Base-by-base conservation (phyloP, 2,329 filamentous ascomycete genomes). In the Diaporthe helianthi region DNA sequence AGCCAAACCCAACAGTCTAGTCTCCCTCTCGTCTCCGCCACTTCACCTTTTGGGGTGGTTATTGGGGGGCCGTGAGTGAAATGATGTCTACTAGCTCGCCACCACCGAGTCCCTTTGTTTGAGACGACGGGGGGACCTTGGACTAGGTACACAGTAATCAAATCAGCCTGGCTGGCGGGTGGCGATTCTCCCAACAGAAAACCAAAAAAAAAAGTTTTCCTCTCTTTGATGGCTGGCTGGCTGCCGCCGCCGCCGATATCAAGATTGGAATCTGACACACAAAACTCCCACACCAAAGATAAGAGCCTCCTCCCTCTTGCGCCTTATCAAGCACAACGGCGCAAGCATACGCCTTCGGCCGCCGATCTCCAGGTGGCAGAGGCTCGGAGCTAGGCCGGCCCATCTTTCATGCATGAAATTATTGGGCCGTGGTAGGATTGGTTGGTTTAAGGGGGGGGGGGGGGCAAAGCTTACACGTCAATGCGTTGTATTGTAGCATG, bases 151-250 rank as follows among this genome's bases (percentile, higher is more conserved):
- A n/a, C n/a, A n/a, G n/a, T n/a, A n/a, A n/a, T n/a, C n/a, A n/a
- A n/a, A n/a, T n/a, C n/a, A n/a, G 24, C 44, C 24, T 53, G 46
- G 49, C 49, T 26, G 29, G 47, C 60, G 41, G 19, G 61, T 66
- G 67, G 67, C 67, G 49, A 69, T 60, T 58, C 19, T 22, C 67
- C 41, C 67, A 69, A 69, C 67, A 38, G 36, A 38, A 69, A 69
- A 26, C 60, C n/a, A n/a, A n/a, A 69, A 65, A 36, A 46, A 69
- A 66, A 60, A 36, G 15, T 26, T 38, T 65, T 29, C 54, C 13
- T 36, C 19, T 36, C 5, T 7, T 8, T 19, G n/a, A 24, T n/a
- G n/a, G n/a, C n/a, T n/a, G n/a, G n/a, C n/a, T n/a, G n/a, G 36
- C 26, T 63, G 7, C 19, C n/a, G n/a, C 26, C 29, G 58, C 41